Base-by-base conservation (phyloP, 1,139 yeast genomes). In the Candida freyschussii region DNA sequence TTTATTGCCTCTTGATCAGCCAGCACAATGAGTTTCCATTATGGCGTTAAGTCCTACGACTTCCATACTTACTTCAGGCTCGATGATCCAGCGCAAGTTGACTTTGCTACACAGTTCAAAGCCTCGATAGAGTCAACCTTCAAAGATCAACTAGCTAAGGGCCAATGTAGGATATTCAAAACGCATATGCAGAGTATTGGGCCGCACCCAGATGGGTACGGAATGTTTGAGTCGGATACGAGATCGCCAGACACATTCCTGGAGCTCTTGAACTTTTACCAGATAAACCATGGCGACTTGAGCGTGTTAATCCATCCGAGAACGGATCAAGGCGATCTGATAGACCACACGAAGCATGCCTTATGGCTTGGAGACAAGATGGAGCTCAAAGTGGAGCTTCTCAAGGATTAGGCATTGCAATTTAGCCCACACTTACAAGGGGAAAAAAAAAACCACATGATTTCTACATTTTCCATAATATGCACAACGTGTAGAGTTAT, bases 291-390 rank as follows among this genome's bases (percentile, higher is more conserved):
- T 45, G 77, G 75, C 2, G 48, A 52, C 7, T 57, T 73, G 34
- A 62, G 71, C n/a, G 77, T 73, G 3, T 57, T 73, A 43, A 67
- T 74, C 17, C 80, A 73, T 44, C 80, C 79, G 6, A 65, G 56
- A 12, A 43, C 48, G 17, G 45, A 48, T 15, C 68, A 70, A 37
- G 29, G 33, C 3, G n/a, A n/a, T n/a, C n/a, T n/a, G n/a, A n/a
- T n/a, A 7, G 80, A 75, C 49, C 80, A 75, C 48, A 73, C 78
- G 0, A 47, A 51, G 9, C 60, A 65, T 47, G 78, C 79, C 0
- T 48, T 72, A 17, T 75, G 80, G 80, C 54, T 73, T 28, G 79
- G 79, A 4, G 33, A 43, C 10, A 66, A 61, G 24, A 43, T 52
- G 18, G 54, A 53, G 2, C 34, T 57, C 27, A 45, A 25, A 34